Conservation (phyloP, 148 eudicot genomes). For the Pouteria glomerata region DNA sequence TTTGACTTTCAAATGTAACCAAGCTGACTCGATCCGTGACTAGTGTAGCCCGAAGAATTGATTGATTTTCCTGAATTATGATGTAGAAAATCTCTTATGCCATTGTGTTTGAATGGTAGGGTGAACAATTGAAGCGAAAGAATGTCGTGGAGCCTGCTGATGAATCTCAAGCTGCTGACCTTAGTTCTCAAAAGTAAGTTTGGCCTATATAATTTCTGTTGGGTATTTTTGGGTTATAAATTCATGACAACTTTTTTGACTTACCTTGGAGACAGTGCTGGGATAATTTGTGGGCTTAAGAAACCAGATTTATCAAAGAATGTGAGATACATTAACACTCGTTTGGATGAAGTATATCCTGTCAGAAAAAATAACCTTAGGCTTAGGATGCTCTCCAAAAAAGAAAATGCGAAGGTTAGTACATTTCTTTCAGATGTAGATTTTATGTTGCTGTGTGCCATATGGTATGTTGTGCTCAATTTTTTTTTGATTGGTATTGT, state of each 20-base stretch:
- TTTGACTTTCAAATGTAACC: background rate
- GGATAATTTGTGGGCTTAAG: conserved; percentile 29
- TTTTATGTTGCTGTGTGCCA: background rate
- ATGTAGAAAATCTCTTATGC: conserved; percentile 1
- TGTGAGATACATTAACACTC: conserved; percentile 59
- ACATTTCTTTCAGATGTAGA: background rate
- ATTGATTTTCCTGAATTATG: background rate
- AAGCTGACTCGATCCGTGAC: background rate
- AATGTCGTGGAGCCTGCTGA: conserved; percentile 28
- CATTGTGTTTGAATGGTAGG: conserved; percentile 40
- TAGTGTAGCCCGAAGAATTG: background rate
- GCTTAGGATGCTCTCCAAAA: conserved; percentile 46
- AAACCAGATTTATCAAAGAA: conserved; percentile 50
- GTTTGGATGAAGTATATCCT: conserved; percentile 70
- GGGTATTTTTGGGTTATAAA: conserved; percentile 2
- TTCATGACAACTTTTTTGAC: conserved; percentile 9
- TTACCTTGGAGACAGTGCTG: conserved; percentile 32
- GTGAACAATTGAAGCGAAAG: conserved; percentile 76
- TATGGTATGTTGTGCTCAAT: background rate
- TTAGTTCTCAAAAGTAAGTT: conserved; percentile 42
- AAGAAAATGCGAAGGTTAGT: conserved; percentile 67
- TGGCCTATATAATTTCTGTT: background rate
- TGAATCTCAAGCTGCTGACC: conserved; percentile 36
- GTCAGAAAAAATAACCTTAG: conserved; percentile 59
- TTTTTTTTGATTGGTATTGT: background rate